Percentiles rank a stretch among this genome's conserved stretches.
Conservation (phyloP, 495 filamentous ascomycete genomes). For the Neurospora tetrasperma region DNA sequence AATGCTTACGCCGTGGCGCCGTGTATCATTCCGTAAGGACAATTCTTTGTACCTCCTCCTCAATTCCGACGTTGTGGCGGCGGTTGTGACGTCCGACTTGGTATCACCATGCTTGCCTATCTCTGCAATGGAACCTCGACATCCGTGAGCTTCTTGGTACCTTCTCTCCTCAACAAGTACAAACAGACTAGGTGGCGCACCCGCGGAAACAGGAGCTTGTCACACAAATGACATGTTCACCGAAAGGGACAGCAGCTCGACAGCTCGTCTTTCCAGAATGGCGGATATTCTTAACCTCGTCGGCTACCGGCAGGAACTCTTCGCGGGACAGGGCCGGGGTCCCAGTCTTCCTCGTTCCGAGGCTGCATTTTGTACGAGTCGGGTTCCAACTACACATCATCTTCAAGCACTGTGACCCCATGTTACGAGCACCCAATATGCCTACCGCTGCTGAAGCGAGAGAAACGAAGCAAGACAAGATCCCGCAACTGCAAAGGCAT, state of each 20-base stretch:
- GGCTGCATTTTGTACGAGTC: neutral
- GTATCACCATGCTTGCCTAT: neutral
- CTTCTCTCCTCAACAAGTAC: neutral
- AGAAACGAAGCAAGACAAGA: slow-evolving; percentile 1
- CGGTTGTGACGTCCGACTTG: neutral
- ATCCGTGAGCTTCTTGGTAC: neutral
- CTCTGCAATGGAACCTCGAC: neutral
- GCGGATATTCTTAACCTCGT: neutral
- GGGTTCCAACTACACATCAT: neutral
- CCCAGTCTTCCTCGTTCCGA: neutral
- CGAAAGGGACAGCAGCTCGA: neutral
- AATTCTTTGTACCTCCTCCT: neutral
- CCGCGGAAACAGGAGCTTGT: neutral
- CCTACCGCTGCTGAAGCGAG: neutral
- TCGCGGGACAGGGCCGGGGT: neutral
- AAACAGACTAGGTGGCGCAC: neutral
- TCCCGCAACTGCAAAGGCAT: slow-evolving; percentile 6
- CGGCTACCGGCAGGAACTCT: neutral
- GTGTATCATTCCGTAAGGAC: neutral
- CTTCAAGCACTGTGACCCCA: neutral
- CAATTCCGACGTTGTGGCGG: neutral
- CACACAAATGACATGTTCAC: neutral
- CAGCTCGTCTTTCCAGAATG: neutral
- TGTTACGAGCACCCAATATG: neutral
- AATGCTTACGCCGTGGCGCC: neutral